These are phyloP conservation scores for Apiotrichum sp. DNA, from an alignment of 1,284 basidiomycete genomes.

Conservation along the genomic window DNA sequence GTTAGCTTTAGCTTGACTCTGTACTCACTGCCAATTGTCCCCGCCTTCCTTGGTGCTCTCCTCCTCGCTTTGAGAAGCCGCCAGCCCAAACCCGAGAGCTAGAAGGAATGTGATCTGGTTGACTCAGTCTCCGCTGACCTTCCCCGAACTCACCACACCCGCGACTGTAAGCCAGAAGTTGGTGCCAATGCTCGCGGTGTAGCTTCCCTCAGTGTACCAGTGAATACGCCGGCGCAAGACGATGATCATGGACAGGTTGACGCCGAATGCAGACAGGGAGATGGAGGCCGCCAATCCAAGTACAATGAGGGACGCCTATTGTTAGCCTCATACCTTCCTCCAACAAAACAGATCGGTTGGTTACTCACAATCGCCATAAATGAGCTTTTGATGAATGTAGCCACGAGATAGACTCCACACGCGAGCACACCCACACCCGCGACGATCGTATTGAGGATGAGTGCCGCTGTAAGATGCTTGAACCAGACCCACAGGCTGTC, in stretches of 20 bases:
- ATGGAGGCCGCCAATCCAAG: neutral
- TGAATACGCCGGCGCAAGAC: slow-evolving; percentile 29
- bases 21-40: neutral
- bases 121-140: neutral
- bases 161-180: slow-evolving; percentile 38
- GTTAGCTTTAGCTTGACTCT: neutral
- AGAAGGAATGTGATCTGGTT: neutral
- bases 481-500: slow-evolving; percentile 11
- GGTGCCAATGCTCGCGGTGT: slow-evolving; percentile 30
- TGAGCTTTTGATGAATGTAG: slow-evolving; percentile 20
- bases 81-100: too few relatives aligned
- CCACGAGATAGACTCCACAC: slow-evolving; percentile 27
- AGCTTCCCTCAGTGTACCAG: slow-evolving; percentile 19
- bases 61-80: too few relatives aligned
- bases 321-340: too few relatives aligned
- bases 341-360: too few relatives aligned
- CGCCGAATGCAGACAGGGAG: neutral
- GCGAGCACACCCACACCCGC: slow-evolving; percentile 29
- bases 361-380: neutral
- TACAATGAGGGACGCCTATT: neutral
- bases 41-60: too few relatives aligned
- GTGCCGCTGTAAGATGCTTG: slow-evolving; percentile 20
- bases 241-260: slow-evolving; percentile 28
- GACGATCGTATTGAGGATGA: slow-evolving; percentile 39
- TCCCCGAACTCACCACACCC: slow-evolving; percentile 28